A percentile compares a stretch with the other conserved stretches of the same genome.
These are phyloP conservation scores for Echeveria elegans DNA, from an alignment of 164 flowering plant genomes.

Conservation along the genomic window DNA sequence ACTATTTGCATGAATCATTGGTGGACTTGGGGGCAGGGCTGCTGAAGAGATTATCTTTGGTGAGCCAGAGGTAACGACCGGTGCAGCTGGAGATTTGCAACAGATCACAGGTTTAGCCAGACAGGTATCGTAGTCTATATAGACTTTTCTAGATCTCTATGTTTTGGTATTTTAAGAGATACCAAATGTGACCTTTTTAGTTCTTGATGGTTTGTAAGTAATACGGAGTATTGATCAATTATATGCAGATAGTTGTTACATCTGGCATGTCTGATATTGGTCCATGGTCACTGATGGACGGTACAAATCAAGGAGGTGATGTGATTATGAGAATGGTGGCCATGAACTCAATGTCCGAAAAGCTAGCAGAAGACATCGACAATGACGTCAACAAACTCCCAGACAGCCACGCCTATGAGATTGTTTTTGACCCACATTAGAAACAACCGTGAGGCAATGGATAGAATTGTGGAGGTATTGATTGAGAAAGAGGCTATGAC, in stretches of 20 bases:
- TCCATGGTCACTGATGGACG: constrained; percentile 88
- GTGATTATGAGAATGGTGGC: constrained; percentile 93
- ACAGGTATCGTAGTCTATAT: constrained; percentile 36
- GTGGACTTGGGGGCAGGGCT: constrained; percentile 86
- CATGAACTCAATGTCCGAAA: constrained; percentile 82
- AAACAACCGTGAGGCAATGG: constrained; percentile 78
- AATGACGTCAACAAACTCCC: constrained; percentile 54
- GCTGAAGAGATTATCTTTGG: constrained; percentile 88
- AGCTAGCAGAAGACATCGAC: constrained; percentile 79
- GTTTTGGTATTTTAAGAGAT: neutral
- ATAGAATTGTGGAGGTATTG: constrained; percentile 74
- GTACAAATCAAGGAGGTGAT: constrained; percentile 59
- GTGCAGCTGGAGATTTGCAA: constrained; percentile 81
- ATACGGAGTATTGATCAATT: neutral
- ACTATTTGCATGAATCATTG: constrained; percentile 80
- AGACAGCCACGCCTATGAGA: constrained; percentile 67
- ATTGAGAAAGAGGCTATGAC: constrained; percentile 73
- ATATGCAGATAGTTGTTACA: constrained; percentile 67
- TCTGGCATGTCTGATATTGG: constrained; percentile 92
- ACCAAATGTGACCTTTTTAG: too few relatives aligned
- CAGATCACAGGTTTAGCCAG: constrained; percentile 77
- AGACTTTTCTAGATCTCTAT: neutral
- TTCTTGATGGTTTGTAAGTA: neutral
- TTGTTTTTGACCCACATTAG: constrained; percentile 54
- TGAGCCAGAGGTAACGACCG: constrained; percentile 81